Conservation (phyloP, 2,329 filamentous ascomycete species). For the Talaromyces sp. region DNA sequence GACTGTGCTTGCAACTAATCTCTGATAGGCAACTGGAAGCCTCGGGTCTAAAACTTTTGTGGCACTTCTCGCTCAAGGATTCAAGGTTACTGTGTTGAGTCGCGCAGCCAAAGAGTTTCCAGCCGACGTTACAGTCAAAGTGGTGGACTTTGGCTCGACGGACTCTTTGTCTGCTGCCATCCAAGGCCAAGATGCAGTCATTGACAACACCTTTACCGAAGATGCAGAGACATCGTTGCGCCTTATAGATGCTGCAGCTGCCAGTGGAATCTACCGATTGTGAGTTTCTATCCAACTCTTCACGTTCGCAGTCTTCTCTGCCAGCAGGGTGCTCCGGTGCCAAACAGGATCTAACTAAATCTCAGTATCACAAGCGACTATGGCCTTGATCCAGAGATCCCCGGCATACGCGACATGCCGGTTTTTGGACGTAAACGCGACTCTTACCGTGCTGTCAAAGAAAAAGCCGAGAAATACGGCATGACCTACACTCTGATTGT, state of each 20-base stretch:
- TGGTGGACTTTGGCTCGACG: slow-evolving; percentile 19
- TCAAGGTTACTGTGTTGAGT: slow-evolving; percentile 21
- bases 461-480: slow-evolving; percentile 17
- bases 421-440: slow-evolving; percentile 21
- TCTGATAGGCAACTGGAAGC: slow-evolving; percentile 7
- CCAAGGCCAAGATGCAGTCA: slow-evolving; percentile 20
- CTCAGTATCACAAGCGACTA: slow-evolving; percentile 22
- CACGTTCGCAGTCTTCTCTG: too few species aligned
- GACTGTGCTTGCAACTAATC: neutral
- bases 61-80: slow-evolving; percentile 19
- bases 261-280: slow-evolving; percentile 19
- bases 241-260: slow-evolving; percentile 20
- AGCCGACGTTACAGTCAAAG: slow-evolving; percentile 14
- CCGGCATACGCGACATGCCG: slow-evolving; percentile 21
- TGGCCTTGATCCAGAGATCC: slow-evolving; percentile 22
- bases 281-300: slow-evolving; percentile 1
- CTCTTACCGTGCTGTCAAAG: slow-evolving; percentile 21
- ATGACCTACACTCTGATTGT: slow-evolving; percentile 20
- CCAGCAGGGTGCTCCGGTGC: neutral
- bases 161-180: slow-evolving; percentile 18
- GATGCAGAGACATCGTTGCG: slow-evolving; percentile 19
- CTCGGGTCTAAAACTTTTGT: slow-evolving; percentile 10
- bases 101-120: slow-evolving; percentile 20
- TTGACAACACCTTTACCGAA: slow-evolving; percentile 19
- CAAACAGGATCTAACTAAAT: neutral